A percentile compares a stretch with the other conserved stretches of the same genome.
Conservation (phyloP, 257 asterid genomes). For the Paraleonurus japonicus region DNA sequence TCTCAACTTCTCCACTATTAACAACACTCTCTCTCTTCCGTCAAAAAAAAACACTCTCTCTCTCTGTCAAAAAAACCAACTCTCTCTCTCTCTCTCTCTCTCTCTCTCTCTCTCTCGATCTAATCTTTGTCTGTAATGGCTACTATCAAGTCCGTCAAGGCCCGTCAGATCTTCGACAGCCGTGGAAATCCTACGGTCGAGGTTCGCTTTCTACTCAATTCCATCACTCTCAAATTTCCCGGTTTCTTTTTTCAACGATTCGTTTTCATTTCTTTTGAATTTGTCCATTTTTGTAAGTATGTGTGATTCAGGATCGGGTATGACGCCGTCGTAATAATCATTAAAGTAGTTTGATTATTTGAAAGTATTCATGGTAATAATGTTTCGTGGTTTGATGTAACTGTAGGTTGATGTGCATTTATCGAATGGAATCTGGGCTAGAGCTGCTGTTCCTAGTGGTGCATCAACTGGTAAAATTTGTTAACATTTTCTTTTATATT, state of each 20-base stretch:
- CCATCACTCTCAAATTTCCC: neutral
- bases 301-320: neutral
- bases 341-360: neutral
- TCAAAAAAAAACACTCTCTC: too few species aligned
- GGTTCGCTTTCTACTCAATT: constrained; percentile 36
- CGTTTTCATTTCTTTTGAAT: neutral
- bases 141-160: constrained; percentile 54
- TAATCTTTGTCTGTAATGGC: constrained; percentile 40
- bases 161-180: constrained; percentile 92
- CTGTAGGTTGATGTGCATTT: constrained; percentile 64
- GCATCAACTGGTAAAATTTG: constrained; percentile 80
- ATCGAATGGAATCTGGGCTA: constrained; percentile 54
- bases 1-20: neutral
- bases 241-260: neutral
- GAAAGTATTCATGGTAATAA: neutral
- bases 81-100: neutral
- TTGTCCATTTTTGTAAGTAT: neutral
- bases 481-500: neutral
- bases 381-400: neutral
- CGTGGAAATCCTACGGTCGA: constrained; percentile 89
- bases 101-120: constrained; percentile 22
- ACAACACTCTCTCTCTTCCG: constrained; percentile 3
- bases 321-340: neutral
- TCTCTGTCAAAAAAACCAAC: too few species aligned
- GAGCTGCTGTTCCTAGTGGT: constrained; percentile 96